Evolutionary conservation across 163 green algal genomes (phyloP).

Genomic region (Chlamydomonas reinhardtii): DNA sequence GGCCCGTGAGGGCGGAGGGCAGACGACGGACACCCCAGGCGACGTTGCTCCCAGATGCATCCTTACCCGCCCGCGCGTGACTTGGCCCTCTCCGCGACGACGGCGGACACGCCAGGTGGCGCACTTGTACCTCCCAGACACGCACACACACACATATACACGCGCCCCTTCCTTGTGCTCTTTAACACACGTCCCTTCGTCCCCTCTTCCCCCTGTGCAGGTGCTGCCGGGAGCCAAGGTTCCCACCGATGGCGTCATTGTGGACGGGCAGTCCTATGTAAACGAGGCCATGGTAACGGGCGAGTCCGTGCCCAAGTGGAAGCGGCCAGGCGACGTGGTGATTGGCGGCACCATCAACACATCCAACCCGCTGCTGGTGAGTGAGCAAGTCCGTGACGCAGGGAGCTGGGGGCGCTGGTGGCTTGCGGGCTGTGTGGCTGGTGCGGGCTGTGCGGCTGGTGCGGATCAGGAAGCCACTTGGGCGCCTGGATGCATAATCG

Average conservation of each 20-base stretch:
- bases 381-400: slow-evolving; percentile 5
- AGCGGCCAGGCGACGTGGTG: slow-evolving; percentile 63
- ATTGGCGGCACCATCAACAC: slow-evolving; percentile 91
- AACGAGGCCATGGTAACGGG: slow-evolving; percentile 97
- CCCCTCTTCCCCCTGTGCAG: slow-evolving; percentile 60
- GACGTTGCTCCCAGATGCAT: too few species aligned
- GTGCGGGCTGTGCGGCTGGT: too few species aligned
- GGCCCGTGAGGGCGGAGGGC: neutral
- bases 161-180: too few species aligned
- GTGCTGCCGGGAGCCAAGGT: slow-evolving; percentile 86
- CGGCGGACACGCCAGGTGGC: too few species aligned
- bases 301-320: slow-evolving; percentile 63
- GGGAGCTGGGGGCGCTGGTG: neutral
- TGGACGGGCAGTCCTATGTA: slow-evolving; percentile 77
- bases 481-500: too few species aligned
- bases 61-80: too few species aligned
- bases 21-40: too few species aligned
- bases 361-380: slow-evolving; percentile 74
- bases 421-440: neutral
- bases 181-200: too few species aligned
- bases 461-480: too few species aligned
- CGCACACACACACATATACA: too few species aligned
- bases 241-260: slow-evolving; percentile 86
- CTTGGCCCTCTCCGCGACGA: too few species aligned
- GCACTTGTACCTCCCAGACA: too few species aligned